A percentile compares a stretch with the other conserved stretches of the same genome.
These are phyloP conservation scores for Botrytis pseudocinerea DNA, from an alignment of 2,329 filamentous ascomycete genomes.

Conservation along the genomic window DNA sequence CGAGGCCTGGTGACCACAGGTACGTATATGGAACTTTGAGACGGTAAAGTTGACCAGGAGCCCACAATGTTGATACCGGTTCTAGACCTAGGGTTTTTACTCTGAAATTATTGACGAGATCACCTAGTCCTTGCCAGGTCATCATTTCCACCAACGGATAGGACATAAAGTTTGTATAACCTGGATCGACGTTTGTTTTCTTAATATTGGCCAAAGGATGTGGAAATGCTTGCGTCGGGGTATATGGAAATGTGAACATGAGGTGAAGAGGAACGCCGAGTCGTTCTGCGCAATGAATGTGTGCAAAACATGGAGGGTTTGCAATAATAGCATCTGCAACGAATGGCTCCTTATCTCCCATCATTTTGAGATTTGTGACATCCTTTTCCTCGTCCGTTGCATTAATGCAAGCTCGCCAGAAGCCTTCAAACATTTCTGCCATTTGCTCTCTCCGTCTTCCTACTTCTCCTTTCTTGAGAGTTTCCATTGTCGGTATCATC, in stretches of 20 bases:
- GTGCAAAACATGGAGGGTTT: conserved; percentile 77
- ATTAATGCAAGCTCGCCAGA: conserved; percentile 77
- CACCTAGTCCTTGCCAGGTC: conserved; percentile 87
- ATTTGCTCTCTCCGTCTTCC: conserved; percentile 66
- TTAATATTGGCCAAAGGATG: conserved; percentile 78
- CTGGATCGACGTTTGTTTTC: conserved; percentile 67
- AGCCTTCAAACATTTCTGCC: conserved; percentile 81
- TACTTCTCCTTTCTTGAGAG: conserved; percentile 72
- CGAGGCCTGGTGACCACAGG: conserved; percentile 65
- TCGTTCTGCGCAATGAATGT: conserved; percentile 77
- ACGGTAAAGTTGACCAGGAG: conserved; percentile 70
- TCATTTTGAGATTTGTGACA: conserved; percentile 61
- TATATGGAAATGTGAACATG: conserved; percentile 88
- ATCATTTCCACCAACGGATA: conserved; percentile 83
- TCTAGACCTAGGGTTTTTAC: conserved; percentile 69
- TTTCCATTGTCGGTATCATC: conserved; percentile 72
- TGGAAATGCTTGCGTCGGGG: conserved; percentile 67
- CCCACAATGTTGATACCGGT: conserved; percentile 75
- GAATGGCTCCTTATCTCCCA: conserved; percentile 62
- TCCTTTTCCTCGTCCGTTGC: conserved; percentile 69
- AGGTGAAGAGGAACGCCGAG: conserved; percentile 76
- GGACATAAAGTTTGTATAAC: conserved; percentile 77
- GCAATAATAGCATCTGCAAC: conserved; percentile 81
- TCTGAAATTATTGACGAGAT: conserved; percentile 74
- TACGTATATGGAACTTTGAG: conserved; percentile 77